Evolutionary conservation across 164 flowering plant genomes (phyloP).

Genomic region (Paratinospora sagittata): DNA sequence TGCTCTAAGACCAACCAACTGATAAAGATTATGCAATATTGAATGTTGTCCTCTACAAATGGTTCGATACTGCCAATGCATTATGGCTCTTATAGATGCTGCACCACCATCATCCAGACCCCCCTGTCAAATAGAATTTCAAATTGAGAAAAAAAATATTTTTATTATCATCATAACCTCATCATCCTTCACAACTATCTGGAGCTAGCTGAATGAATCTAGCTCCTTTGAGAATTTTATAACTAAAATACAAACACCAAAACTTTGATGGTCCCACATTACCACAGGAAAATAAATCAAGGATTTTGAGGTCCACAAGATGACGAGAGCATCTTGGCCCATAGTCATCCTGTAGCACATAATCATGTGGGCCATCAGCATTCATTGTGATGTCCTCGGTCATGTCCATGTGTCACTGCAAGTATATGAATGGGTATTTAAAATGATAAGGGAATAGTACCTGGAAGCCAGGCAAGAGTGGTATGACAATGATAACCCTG

Average conservation of each 20-base stretch:
- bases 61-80: constrained; percentile 99
- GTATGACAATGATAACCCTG: constrained; percentile 86
- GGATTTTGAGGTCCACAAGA: background rate
- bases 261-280: background rate
- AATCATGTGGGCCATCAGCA: background rate
- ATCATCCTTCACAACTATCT: background rate
- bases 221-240: background rate
- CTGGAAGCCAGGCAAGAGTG: constrained; percentile 97
- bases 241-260: background rate
- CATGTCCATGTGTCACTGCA: background rate
- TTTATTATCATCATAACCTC: background rate
- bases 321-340: background rate
- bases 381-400: background rate
- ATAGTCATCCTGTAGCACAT: background rate
- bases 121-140: constrained; percentile 45
- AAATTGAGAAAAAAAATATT: background rate
- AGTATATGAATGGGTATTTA: background rate
- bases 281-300: too few species aligned
- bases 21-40: constrained; percentile 74
- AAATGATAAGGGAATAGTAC: constrained; percentile 25
- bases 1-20: constrained; percentile 66
- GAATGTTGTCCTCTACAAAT: constrained; percentile 83
- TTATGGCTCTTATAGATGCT: constrained; percentile 95
- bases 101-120: constrained; percentile 98
- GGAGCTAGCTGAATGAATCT: background rate